Percentiles rank a stretch among this genome's conserved stretches.
Conservation (phyloP, 208 protist species). For the Trypanosoma grayi region DNA sequence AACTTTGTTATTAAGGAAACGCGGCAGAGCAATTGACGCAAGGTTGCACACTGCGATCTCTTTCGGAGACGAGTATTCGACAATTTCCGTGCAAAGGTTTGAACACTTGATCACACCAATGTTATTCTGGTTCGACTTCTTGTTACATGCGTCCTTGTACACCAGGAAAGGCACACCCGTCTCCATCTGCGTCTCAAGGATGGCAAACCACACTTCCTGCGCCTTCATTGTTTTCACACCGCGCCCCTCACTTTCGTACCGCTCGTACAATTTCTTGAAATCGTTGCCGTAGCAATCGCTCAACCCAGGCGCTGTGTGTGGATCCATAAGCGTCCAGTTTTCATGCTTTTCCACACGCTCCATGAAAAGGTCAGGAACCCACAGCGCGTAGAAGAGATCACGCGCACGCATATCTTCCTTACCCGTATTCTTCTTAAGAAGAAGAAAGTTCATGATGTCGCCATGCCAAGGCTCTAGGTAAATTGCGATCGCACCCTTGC, state of each 20-base stretch:
- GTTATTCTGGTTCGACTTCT: conserved; percentile 99
- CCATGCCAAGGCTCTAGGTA: conserved; percentile 99
- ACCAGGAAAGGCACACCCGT: conserved; percentile 99
- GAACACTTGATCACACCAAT: conserved; percentile 98
- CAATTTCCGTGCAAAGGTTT: conserved; percentile 99
- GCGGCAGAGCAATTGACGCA: conserved; percentile 97
- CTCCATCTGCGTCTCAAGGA: conserved; percentile 98
- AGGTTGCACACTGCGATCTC: conserved; percentile 99
- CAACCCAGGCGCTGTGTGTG: conserved; percentile 95
- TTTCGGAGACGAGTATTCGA: conserved; percentile 97
- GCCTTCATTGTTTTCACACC: conserved; percentile 91
- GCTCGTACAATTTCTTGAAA: conserved; percentile 94
- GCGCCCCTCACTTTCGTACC: conserved; percentile 92
- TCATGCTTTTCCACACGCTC: conserved; percentile 94
- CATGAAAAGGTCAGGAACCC: conserved; percentile 99
- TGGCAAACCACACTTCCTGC: conserved; percentile 98
- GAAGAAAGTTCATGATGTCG: conserved; percentile 98
- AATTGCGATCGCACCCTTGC: conserved; percentile 98
- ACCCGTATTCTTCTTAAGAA: conserved; percentile 97
- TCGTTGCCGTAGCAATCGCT: conserved; percentile 95
- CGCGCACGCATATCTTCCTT: conserved; percentile 97
- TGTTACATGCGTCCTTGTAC: conserved; percentile 99
- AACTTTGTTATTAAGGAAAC: conserved; percentile 90
- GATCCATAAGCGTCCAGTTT: conserved; percentile 98
- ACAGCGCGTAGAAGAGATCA: conserved; percentile 99